These are phyloP conservation scores for Rhexocercosporidium sp. DNA, from an alignment of 2,329 filamentous ascomycete species.

Conservation along the genomic window DNA sequence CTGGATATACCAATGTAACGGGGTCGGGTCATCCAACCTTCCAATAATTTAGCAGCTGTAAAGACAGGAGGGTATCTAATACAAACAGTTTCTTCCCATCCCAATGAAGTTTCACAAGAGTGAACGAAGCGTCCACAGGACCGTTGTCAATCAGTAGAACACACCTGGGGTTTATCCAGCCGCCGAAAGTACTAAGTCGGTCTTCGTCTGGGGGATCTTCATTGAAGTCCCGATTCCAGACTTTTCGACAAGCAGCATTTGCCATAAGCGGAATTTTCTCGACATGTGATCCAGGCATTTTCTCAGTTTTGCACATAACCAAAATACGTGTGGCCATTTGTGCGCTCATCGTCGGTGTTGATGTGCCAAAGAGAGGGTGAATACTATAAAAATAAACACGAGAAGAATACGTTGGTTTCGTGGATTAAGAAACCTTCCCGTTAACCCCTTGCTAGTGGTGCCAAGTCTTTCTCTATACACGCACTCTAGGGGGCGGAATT, in stretches of 20 bases:
- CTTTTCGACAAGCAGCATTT: constrained; percentile 24
- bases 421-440: no score
- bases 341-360: constrained; percentile 12
- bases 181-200: constrained; percentile 20
- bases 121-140: constrained; percentile 17
- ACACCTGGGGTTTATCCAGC: constrained; percentile 18
- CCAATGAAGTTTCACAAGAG: constrained; percentile 17
- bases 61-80: constrained; percentile 13
- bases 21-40: no score
- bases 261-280: constrained; percentile 23
- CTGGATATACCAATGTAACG: no score
- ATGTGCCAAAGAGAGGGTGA: background rate
- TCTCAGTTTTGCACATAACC: constrained; percentile 26
- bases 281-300: constrained; percentile 19
- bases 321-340: constrained; percentile 20
- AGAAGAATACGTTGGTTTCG: no score
- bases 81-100: constrained; percentile 19
- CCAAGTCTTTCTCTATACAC: no score
- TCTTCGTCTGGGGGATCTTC: constrained; percentile 16
- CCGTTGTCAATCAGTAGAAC: constrained; percentile 24
- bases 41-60: constrained; percentile 10
- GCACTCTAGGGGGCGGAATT: no score
- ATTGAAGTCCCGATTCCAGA: constrained; percentile 25
- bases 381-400: no score
- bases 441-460: no score